Evolutionary conservation across 352 stramenopile genomes (phyloP).

Genomic region (Thalassiosira exigua): DNA sequence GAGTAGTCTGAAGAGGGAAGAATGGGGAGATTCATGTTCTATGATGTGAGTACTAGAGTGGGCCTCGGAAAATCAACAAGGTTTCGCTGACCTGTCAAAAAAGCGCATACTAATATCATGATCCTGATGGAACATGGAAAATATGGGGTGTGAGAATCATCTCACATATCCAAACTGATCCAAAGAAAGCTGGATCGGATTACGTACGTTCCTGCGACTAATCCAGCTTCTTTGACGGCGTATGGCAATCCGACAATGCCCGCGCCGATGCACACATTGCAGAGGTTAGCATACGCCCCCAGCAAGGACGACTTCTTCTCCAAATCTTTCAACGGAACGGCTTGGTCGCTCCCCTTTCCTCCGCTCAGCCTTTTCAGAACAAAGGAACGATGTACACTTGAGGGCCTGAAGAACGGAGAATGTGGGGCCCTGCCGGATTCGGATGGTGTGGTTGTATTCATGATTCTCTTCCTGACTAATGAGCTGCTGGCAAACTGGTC

Average conservation of each 20-base stretch:
- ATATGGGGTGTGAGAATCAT: too few species aligned
- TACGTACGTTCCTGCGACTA: slow-evolving; percentile 74
- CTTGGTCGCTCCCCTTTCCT: background rate
- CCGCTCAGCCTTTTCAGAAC: slow-evolving; percentile 16
- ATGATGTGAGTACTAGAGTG: too few species aligned
- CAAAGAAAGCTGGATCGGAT: slow-evolving; percentile 75
- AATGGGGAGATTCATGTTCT: too few species aligned
- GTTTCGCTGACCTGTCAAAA: slow-evolving; percentile 63
- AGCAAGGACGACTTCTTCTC: slow-evolving; percentile 74
- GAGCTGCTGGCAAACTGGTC: too few species aligned
- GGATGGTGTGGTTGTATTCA: background rate
- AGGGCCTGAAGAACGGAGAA: slow-evolving; percentile 36
- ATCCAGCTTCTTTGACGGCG: slow-evolving; percentile 82
- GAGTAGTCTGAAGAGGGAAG: slow-evolving; percentile 61
- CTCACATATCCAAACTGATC: slow-evolving; percentile 50
- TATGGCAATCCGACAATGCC: slow-evolving; percentile 87
- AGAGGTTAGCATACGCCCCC: slow-evolving; percentile 80
- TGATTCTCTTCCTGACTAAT: background rate
- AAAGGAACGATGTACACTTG: slow-evolving; percentile 1
- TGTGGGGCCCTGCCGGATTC: background rate
- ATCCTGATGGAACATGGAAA: too few species aligned
- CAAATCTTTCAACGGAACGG: slow-evolving; percentile 29
- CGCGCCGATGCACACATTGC: slow-evolving; percentile 83
- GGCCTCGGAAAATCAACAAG: too few species aligned
- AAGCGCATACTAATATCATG: slow-evolving; percentile 74